Base-by-base conservation (phyloP, 2,329 filamentous ascomycete genomes). In the Bipolaris oryzae region DNA sequence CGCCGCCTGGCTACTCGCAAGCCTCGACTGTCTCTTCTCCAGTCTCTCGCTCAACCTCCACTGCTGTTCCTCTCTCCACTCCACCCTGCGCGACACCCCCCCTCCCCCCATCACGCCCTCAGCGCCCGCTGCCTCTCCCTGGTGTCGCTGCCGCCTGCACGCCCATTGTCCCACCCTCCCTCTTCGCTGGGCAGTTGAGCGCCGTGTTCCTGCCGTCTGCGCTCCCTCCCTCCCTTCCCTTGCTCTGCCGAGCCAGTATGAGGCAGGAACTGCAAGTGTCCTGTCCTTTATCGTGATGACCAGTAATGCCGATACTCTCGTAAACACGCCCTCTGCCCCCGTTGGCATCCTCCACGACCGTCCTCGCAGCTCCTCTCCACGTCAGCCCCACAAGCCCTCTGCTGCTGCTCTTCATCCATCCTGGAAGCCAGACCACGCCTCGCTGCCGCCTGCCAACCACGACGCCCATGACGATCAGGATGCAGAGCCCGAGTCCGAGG, bases 401-500 rank as follows among this genome's bases (percentile, higher is more conserved):
- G n/a, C 33, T n/a, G 13, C 45, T 9, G 13, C 45, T 5, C 15
- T 25, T 7, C 33, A 47, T 13, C 4, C 45, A 7, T 37, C 45
- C 45, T 47, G 45, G n/a, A 39, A 38, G 46, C 35, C 46, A n/a
- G 23, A 39, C 20, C 23, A 41, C 35, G 16, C 53, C 33, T 23
- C 18, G 11, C 33, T 25, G 35, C 53, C 34, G 6, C 33, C 33
- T 11, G 6, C 21, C 3, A 23, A 28, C 23, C 53, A 60, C 39
- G 68, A 75, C 58, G 71, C 66, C 63, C 57, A 70, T 60, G 58
- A 66, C 53, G 48, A 64, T 38, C 68, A 71, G 43, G 74, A 77
- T 56, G 76, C 72, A 33, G 72, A 75, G 50, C 76, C 76, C 61
- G 78, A 80, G 62, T 81, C 79, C 15, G 80, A 82, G 69, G 80